Conservation (phyloP, 2,329 filamentous ascomycete species). For the Biscogniauxia mediterranea region DNA sequence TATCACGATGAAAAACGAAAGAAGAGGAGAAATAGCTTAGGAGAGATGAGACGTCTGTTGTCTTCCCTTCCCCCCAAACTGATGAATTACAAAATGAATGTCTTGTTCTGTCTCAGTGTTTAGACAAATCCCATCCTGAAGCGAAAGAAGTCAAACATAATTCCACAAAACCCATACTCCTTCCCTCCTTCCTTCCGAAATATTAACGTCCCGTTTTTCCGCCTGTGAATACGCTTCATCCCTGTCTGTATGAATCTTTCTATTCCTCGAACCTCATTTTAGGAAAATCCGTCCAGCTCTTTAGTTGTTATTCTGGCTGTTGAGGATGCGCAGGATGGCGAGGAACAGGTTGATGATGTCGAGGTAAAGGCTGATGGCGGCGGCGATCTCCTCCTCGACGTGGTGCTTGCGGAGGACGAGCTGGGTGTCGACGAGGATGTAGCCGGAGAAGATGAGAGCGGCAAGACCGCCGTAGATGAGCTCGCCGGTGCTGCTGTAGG, state of each 20-base stretch:
- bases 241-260: too few species aligned
- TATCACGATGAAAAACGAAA: too few species aligned
- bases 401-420: conserved; percentile 94
- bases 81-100: too few species aligned
- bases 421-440: conserved; percentile 96
- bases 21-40: too few species aligned
- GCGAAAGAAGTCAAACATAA: too few species aligned
- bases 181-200: too few species aligned
- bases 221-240: too few species aligned
- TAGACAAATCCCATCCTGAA: too few species aligned
- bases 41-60: too few species aligned
- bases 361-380: conserved; percentile 90
- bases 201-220: too few species aligned
- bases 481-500: conserved; percentile 76
- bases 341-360: conserved; percentile 98
- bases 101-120: not conserved
- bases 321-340: conserved; percentile 90
- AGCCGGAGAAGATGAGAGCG: conserved; percentile 87
- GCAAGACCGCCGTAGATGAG: conserved; percentile 79
- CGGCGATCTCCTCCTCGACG: conserved; percentile 96
- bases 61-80: too few species aligned
- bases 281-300: not conserved
- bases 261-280: not conserved
- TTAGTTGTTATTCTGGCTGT: conserved; percentile 93
- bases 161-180: too few species aligned